phyloP scores from a whole-genome alignment of 768 basidiomycete species.

The Trametopsis cervina region DNA sequence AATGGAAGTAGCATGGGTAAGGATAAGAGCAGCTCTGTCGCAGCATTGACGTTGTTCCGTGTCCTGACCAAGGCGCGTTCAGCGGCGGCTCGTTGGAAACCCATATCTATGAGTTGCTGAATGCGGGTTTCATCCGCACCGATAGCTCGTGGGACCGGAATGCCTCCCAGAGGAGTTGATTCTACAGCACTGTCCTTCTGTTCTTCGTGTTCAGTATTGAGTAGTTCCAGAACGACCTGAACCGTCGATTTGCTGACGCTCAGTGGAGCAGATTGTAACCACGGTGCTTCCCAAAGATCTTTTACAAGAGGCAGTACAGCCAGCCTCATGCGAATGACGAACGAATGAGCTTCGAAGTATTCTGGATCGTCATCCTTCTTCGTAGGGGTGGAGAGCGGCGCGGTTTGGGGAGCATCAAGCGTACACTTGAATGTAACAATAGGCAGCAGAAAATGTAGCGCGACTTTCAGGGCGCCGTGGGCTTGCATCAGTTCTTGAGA shows the following conservation, averaged over 20 bases:
- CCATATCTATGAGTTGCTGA: slow-evolving; percentile 90
- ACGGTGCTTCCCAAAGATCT: slow-evolving; percentile 74
- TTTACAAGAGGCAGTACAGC: slow-evolving; percentile 60
- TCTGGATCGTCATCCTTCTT: slow-evolving; percentile 71
- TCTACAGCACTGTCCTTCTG: slow-evolving; percentile 34
- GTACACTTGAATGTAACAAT: slow-evolving; percentile 75
- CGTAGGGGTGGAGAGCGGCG: slow-evolving; percentile 63
- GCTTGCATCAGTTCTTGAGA: slow-evolving; percentile 69
- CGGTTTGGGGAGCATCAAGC: slow-evolving; percentile 81
- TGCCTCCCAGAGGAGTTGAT: slow-evolving; percentile 24
- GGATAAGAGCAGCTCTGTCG: slow-evolving; percentile 79
- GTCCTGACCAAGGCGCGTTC: slow-evolving; percentile 79
- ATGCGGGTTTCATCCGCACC: slow-evolving; percentile 72
- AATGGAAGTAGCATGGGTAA: slow-evolving; percentile 69
- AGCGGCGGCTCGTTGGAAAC: slow-evolving; percentile 85
- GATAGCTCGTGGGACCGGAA: slow-evolving; percentile 28
- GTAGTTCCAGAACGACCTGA: slow-evolving; percentile 71
- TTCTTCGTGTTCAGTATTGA: slow-evolving; percentile 78
- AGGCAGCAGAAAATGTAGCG: slow-evolving; percentile 67
- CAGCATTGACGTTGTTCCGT: slow-evolving; percentile 83
- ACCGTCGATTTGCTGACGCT: slow-evolving; percentile 71
- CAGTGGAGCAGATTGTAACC: slow-evolving; percentile 74
- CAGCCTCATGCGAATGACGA: slow-evolving; percentile 76
- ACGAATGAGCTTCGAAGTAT: slow-evolving; percentile 82
- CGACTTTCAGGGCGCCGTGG: slow-evolving; percentile 75